These are phyloP conservation scores for Diaporthe longicolla DNA, from an alignment of 2,329 filamentous ascomycete genomes.

Conservation along the genomic window DNA sequence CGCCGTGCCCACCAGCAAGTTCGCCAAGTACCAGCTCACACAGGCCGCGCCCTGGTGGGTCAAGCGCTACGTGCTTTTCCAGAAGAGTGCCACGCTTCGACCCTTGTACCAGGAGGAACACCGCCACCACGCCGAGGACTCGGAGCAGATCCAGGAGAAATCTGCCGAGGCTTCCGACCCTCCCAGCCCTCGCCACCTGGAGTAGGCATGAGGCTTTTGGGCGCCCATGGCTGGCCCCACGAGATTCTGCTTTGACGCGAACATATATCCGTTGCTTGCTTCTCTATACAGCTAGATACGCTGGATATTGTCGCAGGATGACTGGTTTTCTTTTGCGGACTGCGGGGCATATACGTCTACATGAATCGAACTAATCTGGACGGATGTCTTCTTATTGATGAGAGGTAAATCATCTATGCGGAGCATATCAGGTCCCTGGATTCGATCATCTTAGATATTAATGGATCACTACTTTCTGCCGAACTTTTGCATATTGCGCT, in stretches of 20 bases:
- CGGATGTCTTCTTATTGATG: background rate
- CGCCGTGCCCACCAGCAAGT: constrained; percentile 71
- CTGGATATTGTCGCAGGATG: constrained; percentile 8
- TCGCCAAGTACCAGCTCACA: constrained; percentile 69
- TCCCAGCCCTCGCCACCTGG: constrained; percentile 27
- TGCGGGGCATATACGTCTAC: constrained; percentile 24
- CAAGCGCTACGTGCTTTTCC: constrained; percentile 68
- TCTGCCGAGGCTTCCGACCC: constrained; percentile 23
- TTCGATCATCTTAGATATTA: constrained; percentile 24
- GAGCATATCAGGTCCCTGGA: constrained; percentile 4
- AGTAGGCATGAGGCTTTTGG: background rate
- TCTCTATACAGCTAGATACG: background rate
- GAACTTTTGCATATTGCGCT: background rate
- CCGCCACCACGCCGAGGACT: background rate
- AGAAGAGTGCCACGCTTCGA: constrained; percentile 58
- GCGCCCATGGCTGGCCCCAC: background rate
- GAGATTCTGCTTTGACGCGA: constrained; percentile 18
- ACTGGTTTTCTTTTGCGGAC: background rate
- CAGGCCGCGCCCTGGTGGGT: constrained; percentile 73
- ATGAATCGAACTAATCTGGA: background rate
- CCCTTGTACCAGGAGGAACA: constrained; percentile 56
- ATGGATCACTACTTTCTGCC: constrained; percentile 32
- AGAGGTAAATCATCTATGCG: background rate
- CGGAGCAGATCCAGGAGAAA: background rate
- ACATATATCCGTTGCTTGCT: constrained; percentile 8